Evolutionary conservation across 2,329 filamentous ascomycete species (phyloP), one percentile per base, ranked within the genome.

Genomic region (Zymoseptoria brevis): DNA sequence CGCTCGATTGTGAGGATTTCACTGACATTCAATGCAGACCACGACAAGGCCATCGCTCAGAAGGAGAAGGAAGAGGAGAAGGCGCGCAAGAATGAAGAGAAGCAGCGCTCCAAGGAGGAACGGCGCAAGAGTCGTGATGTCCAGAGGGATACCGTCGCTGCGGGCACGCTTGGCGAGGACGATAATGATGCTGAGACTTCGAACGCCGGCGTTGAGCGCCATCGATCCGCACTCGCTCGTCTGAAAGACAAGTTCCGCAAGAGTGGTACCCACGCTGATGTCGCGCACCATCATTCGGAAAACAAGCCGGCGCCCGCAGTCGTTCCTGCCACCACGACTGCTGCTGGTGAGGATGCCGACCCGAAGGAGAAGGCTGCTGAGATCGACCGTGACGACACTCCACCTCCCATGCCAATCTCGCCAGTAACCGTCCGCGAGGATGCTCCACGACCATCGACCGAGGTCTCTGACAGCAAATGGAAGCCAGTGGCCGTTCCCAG

Each of bases 11-110:
- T 11, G 9, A 8, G 29, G n/a, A 13, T n/a, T 24, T 29, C 4
- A 61, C 61, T 66, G 53, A 65, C 58, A 11, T 22, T 24, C 41
- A 1, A 22, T 22, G 11, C 74, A 84, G 78, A 78, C 19, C 79
- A 82, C 57, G 81, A 84, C 62, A 86, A 82, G 70, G 74, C 72
- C 29, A 74, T 74, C 8, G 71, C 72, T 8, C 76, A 73, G 60
- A 72, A 75, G 9, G 77, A 76, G 61, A 84, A 79, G 57, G 78
- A 80, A 8, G 80, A 74, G 2, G 77, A 77, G 55, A 79, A 80
- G 67, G 75, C 77, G 1, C 77, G 75, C 50, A 81, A 78, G 64
- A 76, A 77, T 1, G 82, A 83, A 63, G 79, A 84, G 62, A 84
- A 81, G 67, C 77, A 69, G 1, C 19, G 71, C 8, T 62, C 60